A percentile compares a stretch with the other conserved stretches of the same genome.
Evolutionary conservation across 106 monocot genomes (phyloP).

Genomic region (Phalaenopsis equestris): DNA sequence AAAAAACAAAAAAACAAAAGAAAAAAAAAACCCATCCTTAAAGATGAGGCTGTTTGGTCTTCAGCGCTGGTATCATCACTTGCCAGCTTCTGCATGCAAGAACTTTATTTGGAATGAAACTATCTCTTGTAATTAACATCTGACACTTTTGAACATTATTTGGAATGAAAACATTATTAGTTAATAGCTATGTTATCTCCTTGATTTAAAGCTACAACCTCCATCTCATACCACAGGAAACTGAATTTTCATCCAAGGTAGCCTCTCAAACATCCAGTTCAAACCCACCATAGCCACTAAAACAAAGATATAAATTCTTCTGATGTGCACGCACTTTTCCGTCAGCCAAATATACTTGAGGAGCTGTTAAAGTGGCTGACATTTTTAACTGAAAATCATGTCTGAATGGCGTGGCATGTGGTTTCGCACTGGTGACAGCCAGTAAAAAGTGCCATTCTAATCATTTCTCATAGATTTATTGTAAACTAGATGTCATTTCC

Average conservation of each 20-base stretch:
- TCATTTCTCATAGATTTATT: not conserved
- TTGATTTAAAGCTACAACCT: not conserved
- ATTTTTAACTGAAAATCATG: too few relatives aligned
- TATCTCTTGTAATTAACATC: not conserved
- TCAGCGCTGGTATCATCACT: not conserved
- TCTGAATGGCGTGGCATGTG: too few relatives aligned
- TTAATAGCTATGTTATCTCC: not conserved
- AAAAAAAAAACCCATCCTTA: not conserved
- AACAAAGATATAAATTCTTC: too few relatives aligned
- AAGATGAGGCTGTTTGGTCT: not conserved
- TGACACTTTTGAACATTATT: not conserved
- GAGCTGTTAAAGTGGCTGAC: too few relatives aligned
- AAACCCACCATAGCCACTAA: not conserved
- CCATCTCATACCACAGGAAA: not conserved
- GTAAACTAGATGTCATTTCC: not conserved
- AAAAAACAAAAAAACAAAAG: not conserved
- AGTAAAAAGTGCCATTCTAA: not conserved
- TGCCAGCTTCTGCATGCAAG: not conserved
- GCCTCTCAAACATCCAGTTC: not conserved
- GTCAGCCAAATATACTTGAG: too few relatives aligned
- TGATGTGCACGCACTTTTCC: too few relatives aligned
- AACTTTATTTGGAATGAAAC: constrained; percentile 2
- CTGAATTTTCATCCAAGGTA: not conserved
- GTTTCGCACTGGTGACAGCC: too few relatives aligned
- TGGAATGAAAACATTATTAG: not conserved